phyloP scores from a whole-genome alignment of 164 flowering plant genomes.

The Paratinospora sagittata region DNA sequence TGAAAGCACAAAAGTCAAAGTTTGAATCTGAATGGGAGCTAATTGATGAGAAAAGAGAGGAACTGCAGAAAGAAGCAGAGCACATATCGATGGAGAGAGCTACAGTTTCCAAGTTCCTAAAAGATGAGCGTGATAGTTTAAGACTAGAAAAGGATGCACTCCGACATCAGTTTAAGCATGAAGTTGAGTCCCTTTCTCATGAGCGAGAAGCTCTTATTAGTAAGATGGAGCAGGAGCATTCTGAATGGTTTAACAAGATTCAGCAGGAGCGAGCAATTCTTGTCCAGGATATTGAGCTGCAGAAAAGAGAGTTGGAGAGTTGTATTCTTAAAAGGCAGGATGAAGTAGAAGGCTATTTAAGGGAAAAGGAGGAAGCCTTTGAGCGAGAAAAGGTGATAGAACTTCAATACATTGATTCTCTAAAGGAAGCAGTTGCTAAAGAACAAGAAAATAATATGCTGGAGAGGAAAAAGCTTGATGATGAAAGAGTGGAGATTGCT shows the following conservation, averaged over 20 bases:
- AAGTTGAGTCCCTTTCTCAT: slow-evolving; percentile 50
- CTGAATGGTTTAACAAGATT: slow-evolving; percentile 76
- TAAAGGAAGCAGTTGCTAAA: slow-evolving; percentile 50
- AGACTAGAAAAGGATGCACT: slow-evolving; percentile 59
- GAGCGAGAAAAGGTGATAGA: slow-evolving; percentile 67
- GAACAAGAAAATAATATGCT: slow-evolving; percentile 56
- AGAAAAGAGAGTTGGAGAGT: slow-evolving; percentile 64
- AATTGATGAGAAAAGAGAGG: slow-evolving; percentile 85
- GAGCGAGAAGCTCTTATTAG: slow-evolving; percentile 67
- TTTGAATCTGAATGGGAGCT: slow-evolving; percentile 88
- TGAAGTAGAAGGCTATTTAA: slow-evolving; percentile 63
- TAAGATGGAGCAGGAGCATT: slow-evolving; percentile 59
- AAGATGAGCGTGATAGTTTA: slow-evolving; percentile 73
- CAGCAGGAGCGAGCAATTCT: slow-evolving; percentile 71
- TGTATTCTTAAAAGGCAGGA: slow-evolving; percentile 57
- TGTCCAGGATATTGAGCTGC: slow-evolving; percentile 62
- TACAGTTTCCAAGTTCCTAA: slow-evolving; percentile 44
- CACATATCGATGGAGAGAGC: slow-evolving; percentile 52
- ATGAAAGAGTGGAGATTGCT: slow-evolving; percentile 60
- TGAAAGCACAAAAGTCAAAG: slow-evolving; percentile 75
- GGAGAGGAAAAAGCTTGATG: slow-evolving; percentile 69
- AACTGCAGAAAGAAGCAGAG: slow-evolving; percentile 56
- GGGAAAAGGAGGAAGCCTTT: slow-evolving; percentile 60
- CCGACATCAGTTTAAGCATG: slow-evolving; percentile 52
- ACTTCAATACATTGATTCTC: slow-evolving; percentile 43